Conservation (phyloP, 2,329 filamentous ascomycete genomes). For the Cercospora sp. region DNA sequence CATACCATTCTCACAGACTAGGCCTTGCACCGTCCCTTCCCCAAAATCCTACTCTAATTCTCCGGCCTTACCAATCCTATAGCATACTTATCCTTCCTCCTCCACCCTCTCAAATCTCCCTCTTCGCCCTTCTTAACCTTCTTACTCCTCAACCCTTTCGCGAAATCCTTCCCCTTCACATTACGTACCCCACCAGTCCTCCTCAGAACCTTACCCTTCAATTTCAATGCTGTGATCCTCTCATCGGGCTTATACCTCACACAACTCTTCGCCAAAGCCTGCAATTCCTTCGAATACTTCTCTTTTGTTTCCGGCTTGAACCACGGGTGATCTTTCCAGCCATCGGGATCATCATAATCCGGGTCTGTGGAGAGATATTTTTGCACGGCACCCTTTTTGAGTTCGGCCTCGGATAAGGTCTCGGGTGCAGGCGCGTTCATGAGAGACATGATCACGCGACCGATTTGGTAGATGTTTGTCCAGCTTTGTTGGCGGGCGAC, state of each 20-base stretch:
- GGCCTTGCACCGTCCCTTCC: too few relatives aligned
- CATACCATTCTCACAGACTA: too few relatives aligned
- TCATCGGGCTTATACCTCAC: not conserved
- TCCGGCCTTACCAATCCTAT: not conserved
- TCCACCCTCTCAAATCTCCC: not conserved
- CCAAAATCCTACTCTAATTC: not conserved
- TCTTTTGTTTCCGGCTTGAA: not conserved
- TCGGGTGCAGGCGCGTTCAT: not conserved
- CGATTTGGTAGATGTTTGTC: constrained; percentile 14
- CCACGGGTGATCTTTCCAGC: not conserved
- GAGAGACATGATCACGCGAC: not conserved
- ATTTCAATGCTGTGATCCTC: not conserved
- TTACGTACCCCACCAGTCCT: not conserved
- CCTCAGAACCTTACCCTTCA: constrained; percentile 9
- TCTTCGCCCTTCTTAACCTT: not conserved
- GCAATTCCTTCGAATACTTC: not conserved
- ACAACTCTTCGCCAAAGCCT: not conserved
- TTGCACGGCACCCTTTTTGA: not conserved
- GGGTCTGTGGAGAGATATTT: not conserved
- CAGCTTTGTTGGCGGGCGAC: constrained; percentile 1
- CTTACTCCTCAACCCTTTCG: not conserved
- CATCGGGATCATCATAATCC: not conserved
- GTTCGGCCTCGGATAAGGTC: not conserved
- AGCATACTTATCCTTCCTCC: not conserved
- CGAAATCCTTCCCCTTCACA: not conserved